phyloP scores from a whole-genome alignment of 2,329 filamentous ascomycete genomes.

The Neophaeococcomyces aloes region DNA sequence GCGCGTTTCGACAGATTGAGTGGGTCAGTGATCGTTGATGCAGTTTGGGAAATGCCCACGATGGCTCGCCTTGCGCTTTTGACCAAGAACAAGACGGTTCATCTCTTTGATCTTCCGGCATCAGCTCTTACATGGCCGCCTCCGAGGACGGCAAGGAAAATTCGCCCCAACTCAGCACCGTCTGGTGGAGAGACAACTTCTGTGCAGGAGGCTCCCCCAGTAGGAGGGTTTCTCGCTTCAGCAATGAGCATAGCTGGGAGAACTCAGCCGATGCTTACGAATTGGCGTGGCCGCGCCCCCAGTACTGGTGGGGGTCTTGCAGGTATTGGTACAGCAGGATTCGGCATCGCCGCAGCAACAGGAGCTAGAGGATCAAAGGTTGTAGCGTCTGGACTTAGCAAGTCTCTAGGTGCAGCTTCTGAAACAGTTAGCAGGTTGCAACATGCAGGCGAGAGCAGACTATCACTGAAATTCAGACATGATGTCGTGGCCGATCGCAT shows the following conservation, averaged over 20 bases:
- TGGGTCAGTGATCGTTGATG: constrained; percentile 78
- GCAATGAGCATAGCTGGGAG: constrained; percentile 57
- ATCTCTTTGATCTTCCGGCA: constrained; percentile 76
- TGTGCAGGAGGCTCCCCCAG: constrained; percentile 30
- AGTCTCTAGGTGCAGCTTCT: constrained; percentile 39
- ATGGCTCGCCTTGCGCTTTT: constrained; percentile 79
- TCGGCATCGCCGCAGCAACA: constrained; percentile 37
- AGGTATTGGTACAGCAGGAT: constrained; percentile 29
- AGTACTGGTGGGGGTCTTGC: constrained; percentile 36
- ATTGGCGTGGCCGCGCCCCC: constrained; percentile 46
- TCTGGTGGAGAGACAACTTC: constrained; percentile 23
- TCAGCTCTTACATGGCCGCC: constrained; percentile 83
- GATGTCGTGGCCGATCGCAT: constrained; percentile 34
- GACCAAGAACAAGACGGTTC: constrained; percentile 89
- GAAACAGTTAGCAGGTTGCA: constrained; percentile 39
- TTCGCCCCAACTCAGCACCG: constrained; percentile 31
- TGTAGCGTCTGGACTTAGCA: constrained; percentile 40
- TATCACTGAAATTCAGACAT: constrained; percentile 33
- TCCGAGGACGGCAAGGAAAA: constrained; percentile 31
- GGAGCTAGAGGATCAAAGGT: constrained; percentile 37
- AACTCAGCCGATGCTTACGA: constrained; percentile 54
- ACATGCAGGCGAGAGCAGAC: constrained; percentile 39
- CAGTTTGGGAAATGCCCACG: constrained; percentile 72
- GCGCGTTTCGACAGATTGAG: constrained; percentile 87
- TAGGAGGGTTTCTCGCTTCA: constrained; percentile 52